These are phyloP conservation scores for Hymenochaete sp. DNA, from an alignment of 1,284 basidiomycete genomes.

Conservation along the genomic window DNA sequence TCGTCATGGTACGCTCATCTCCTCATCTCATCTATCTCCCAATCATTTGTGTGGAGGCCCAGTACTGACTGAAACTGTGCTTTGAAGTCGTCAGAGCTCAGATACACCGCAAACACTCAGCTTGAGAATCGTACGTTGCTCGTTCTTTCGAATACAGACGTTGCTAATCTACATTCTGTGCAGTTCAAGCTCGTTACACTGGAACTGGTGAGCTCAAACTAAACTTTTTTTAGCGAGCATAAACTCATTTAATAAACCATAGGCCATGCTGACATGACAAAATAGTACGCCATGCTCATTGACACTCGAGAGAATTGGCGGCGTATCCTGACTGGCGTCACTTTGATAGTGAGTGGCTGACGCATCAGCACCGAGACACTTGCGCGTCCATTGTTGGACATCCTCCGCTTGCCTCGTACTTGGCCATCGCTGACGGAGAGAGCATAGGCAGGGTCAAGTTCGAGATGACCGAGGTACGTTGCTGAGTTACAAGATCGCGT, in stretches of 20 bases:
- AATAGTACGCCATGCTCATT: constrained; percentile 59
- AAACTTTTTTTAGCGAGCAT: constrained; percentile 8
- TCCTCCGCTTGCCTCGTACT: constrained; percentile 75
- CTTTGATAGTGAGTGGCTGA: constrained; percentile 82
- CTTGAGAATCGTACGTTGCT: constrained; percentile 73
- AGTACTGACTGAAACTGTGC: constrained; percentile 10
- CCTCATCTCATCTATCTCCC: no score
- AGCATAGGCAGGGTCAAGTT: constrained; percentile 84
- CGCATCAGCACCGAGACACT: constrained; percentile 95
- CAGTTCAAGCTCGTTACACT: constrained; percentile 93
- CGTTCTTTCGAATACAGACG: constrained; percentile 6
- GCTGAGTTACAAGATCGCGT: neutral
- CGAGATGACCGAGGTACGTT: constrained; percentile 87
- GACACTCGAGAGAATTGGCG: neutral
- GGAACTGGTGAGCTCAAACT: constrained; percentile 62
- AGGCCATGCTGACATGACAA: constrained; percentile 91
- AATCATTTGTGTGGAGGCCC: neutral
- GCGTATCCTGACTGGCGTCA: constrained; percentile 5
- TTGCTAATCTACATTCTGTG: constrained; percentile 4
- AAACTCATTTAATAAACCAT: constrained; percentile 13
- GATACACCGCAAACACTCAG: constrained; percentile 92
- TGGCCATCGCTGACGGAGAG: constrained; percentile 92
- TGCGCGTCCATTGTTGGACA: constrained; percentile 89
- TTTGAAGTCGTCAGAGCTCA: constrained; percentile 71
- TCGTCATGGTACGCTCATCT: constrained; percentile 40